A percentile compares a stretch with the other conserved stretches of the same genome.
These are phyloP conservation scores for Dothistroma septosporum DNA, from an alignment of 2,329 filamentous ascomycete genomes.

Conservation along the genomic window DNA sequence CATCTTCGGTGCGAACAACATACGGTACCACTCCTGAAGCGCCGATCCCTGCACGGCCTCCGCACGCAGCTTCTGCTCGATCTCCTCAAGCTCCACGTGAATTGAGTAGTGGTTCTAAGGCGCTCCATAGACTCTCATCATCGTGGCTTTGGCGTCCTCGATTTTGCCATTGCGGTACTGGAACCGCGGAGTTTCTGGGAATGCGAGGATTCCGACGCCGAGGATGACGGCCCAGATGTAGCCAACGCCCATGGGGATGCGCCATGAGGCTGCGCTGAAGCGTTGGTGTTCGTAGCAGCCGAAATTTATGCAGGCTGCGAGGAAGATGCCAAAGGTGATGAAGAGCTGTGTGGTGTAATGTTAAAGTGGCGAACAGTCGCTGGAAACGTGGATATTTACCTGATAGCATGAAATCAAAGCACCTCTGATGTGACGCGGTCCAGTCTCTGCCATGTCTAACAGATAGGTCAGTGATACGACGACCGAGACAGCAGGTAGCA, in stretches of 20 bases:
- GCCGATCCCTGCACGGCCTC: conserved; percentile 43
- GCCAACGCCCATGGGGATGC: conserved; percentile 59
- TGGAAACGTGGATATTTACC: background rate
- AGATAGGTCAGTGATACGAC: background rate
- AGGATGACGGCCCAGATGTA: conserved; percentile 56
- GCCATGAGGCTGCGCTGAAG: conserved; percentile 53
- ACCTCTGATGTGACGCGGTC: conserved; percentile 61
- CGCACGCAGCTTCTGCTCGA: conserved; percentile 52
- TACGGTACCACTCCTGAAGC: conserved; percentile 53
- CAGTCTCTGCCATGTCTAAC: conserved; percentile 56
- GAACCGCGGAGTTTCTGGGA: conserved; percentile 56
- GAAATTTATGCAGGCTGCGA: conserved; percentile 51
- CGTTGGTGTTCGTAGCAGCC: conserved; percentile 49
- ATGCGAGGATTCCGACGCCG: conserved; percentile 50
- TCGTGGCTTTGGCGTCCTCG: conserved; percentile 48
- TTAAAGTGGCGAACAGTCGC: background rate
- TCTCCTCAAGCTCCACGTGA: conserved; percentile 51
- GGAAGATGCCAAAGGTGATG: conserved; percentile 63
- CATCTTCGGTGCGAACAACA: conserved; percentile 63
- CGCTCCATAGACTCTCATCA: conserved; percentile 54
- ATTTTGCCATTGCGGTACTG: conserved; percentile 53
- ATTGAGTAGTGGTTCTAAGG: conserved; percentile 53
- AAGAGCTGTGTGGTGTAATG: conserved; percentile 48
- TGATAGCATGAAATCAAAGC: conserved; percentile 60
- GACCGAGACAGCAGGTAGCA: background rate